Evolutionary conservation across 805 yeast genomes (phyloP).

Genomic region (Candida morakotiae): DNA sequence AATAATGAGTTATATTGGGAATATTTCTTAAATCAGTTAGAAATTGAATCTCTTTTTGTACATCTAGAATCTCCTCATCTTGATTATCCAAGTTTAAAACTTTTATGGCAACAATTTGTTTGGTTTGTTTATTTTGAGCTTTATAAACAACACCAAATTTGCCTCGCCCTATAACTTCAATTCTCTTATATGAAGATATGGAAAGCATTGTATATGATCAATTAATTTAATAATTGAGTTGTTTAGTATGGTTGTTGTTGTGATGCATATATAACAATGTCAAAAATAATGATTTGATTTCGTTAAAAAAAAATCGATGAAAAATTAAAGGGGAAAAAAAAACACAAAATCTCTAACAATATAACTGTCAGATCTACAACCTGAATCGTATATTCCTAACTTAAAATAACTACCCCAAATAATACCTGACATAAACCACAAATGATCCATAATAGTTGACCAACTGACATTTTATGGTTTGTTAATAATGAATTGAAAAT

Average conservation of each 20-base stretch:
- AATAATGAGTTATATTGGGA: constrained; percentile 91
- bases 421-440: constrained; percentile 49
- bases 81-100: constrained; percentile 88
- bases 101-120: constrained; percentile 85
- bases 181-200: constrained; percentile 55
- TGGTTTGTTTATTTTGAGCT: constrained; percentile 67
- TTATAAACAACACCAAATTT: constrained; percentile 96
- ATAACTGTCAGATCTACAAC: neutral
- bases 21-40: constrained; percentile 75
- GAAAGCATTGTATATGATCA: constrained; percentile 9
- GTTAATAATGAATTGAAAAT: constrained; percentile 62
- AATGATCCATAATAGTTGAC: constrained; percentile 46
- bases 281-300: neutral
- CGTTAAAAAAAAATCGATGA: neutral
- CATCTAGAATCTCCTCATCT: constrained; percentile 92
- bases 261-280: neutral
- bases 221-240: neutral
- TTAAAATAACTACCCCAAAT: constrained; percentile 66
- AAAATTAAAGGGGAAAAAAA: neutral
- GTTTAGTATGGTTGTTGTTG: too few relatives aligned
- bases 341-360: neutral
- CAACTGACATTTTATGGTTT: constrained; percentile 31
- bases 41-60: constrained; percentile 88
- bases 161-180: constrained; percentile 93
- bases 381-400: constrained; percentile 22